Evolutionary conservation across 331 rosid species (phyloP).

Genomic region (Quercus tomentella): DNA sequence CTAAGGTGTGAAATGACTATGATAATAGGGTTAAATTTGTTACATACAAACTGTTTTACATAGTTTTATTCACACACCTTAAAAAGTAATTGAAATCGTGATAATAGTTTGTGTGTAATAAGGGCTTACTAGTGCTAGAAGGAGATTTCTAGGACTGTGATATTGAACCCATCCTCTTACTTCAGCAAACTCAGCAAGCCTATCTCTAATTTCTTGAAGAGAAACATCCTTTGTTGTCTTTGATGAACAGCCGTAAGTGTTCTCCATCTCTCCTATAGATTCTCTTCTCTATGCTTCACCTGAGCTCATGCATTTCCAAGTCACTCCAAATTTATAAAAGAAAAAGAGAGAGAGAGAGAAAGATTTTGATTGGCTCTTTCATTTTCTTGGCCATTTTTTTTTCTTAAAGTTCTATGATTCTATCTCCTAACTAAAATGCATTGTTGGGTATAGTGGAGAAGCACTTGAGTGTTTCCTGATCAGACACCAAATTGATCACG

Average conservation of each 20-base stretch:
- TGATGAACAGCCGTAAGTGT: constrained; percentile 17
- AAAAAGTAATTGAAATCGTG: no score
- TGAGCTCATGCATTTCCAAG: constrained; percentile 11
- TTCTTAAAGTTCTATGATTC: neutral
- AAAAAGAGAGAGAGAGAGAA: neutral
- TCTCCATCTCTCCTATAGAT: constrained; percentile 31
- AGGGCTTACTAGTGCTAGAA: constrained; percentile 62
- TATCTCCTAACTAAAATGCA: constrained; percentile 23
- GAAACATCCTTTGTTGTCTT: constrained; percentile 51
- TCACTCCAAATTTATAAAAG: constrained; percentile 41
- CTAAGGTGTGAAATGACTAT: no score
- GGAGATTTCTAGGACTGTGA: constrained; percentile 86
- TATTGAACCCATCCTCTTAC: constrained; percentile 76
- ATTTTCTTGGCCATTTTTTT: neutral
- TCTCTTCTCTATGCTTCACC: constrained; percentile 5
- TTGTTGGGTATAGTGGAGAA: constrained; percentile 40
- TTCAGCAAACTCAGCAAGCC: constrained; percentile 67
- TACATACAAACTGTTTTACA: no score
- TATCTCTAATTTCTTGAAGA: constrained; percentile 61
- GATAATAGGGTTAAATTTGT: no score
- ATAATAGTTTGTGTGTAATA: neutral
- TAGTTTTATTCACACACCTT: no score
- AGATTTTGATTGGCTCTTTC: neutral
- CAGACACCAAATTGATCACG: constrained; percentile 23
- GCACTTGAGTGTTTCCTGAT: constrained; percentile 34